A percentile compares a stretch with the other conserved stretches of the same genome.
phyloP scores from a whole-genome alignment of 257 asterid genomes.

The Voacanga thouarsii region DNA sequence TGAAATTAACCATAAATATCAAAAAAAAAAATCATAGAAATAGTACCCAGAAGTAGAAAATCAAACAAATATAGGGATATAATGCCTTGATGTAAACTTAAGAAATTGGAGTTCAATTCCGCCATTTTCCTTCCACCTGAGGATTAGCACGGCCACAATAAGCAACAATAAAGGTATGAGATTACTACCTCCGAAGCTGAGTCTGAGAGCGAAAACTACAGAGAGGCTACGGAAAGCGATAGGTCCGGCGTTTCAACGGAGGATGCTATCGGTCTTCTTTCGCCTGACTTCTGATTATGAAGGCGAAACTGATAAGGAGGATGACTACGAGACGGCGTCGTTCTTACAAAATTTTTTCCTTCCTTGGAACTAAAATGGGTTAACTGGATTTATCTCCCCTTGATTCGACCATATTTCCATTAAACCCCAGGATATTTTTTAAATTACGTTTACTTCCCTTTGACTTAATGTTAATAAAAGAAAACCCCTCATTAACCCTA shows the following conservation, averaged over 20 bases:
- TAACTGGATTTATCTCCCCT: neutral
- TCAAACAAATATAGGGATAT: neutral
- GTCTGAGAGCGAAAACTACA: neutral
- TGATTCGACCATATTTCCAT: neutral
- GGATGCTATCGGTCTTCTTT: neutral
- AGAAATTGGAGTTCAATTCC: neutral
- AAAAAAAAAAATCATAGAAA: neutral
- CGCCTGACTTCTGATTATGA: neutral
- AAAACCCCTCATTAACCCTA: too few relatives aligned
- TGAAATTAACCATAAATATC: neutral
- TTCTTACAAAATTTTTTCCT: too few relatives aligned
- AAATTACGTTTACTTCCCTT: too few relatives aligned
- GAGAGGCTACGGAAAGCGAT: neutral
- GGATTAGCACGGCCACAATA: neutral
- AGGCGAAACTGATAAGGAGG: neutral
- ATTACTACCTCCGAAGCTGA: neutral
- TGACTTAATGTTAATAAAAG: too few relatives aligned
- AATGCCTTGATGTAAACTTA: neutral
- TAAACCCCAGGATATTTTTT: neutral
- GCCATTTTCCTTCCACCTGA: neutral
- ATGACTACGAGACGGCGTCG: neutral
- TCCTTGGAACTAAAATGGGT: too few relatives aligned
- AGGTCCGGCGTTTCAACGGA: neutral
- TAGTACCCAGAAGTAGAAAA: neutral
- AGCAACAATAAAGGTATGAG: neutral